Percentiles rank a stretch among this genome's conserved stretches.
Conservation (phyloP, 768 basidiomycete species). For the Tephrocybe sp. region DNA sequence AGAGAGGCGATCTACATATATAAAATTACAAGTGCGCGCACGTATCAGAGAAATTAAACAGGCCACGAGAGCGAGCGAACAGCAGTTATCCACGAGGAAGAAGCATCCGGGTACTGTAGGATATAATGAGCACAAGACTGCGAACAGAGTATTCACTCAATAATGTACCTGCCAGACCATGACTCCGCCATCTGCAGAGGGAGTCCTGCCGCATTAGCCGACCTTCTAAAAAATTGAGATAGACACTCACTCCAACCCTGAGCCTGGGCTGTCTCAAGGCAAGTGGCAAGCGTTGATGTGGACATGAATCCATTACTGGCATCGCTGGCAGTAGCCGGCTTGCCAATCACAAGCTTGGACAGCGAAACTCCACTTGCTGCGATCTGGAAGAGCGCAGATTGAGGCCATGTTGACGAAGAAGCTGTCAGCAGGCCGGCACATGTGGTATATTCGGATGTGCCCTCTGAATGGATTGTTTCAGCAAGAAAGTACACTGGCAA, state of each 20-base stretch:
- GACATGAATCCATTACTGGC: slow-evolving; percentile 65
- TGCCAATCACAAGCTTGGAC: slow-evolving; percentile 75
- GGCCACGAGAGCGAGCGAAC: slow-evolving; percentile 33
- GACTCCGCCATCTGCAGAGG: slow-evolving; percentile 33
- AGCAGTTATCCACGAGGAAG: slow-evolving; percentile 33
- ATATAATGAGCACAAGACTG: background rate
- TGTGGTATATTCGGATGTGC: slow-evolving; percentile 60
- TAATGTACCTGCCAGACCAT: slow-evolving; percentile 39
- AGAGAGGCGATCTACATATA: no score
- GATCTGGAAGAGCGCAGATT: slow-evolving; percentile 61
- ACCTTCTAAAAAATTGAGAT: background rate
- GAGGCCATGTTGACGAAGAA: slow-evolving; percentile 62
- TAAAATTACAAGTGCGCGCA: no score
- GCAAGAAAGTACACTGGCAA: slow-evolving; percentile 2
- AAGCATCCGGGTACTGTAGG: slow-evolving; percentile 28
- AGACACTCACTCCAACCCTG: slow-evolving; percentile 65
- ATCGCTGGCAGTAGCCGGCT: slow-evolving; percentile 55
- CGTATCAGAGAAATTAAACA: no score
- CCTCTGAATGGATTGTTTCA: slow-evolving; percentile 44
- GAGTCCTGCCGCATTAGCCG: slow-evolving; percentile 3
- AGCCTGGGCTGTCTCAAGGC: slow-evolving; percentile 58
- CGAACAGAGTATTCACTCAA: background rate
- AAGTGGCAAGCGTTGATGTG: slow-evolving; percentile 54
- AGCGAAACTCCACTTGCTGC: slow-evolving; percentile 55
- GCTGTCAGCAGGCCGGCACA: slow-evolving; percentile 57